Conservation (phyloP, 2,329 filamentous ascomycete genomes). For the Neopestalotiopsis clavispora region DNA sequence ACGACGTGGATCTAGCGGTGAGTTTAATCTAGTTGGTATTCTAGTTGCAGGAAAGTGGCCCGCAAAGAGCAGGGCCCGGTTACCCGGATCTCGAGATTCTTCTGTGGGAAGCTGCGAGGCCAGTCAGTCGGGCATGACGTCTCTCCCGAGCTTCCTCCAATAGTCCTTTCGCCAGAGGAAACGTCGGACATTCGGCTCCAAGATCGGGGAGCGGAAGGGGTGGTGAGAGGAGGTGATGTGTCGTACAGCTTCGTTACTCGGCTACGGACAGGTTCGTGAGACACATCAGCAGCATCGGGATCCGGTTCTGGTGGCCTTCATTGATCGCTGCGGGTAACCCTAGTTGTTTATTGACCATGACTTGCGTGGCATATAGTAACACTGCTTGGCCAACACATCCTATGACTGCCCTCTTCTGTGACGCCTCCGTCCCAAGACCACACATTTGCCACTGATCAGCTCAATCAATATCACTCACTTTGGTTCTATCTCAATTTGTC, state of each 20-base stretch:
- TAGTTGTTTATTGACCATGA: background rate
- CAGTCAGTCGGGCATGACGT: background rate
- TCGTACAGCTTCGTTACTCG: background rate
- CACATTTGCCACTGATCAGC: background rate
- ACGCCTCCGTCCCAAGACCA: background rate
- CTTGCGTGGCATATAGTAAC: background rate
- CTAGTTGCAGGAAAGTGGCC: conserved; percentile 8
- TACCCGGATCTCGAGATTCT: background rate
- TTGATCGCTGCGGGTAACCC: background rate
- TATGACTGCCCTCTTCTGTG: background rate
- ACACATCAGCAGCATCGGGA: background rate
- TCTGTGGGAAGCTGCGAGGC: background rate
- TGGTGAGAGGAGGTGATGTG: background rate
- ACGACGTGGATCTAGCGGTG: conserved; percentile 9
- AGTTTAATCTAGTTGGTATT: conserved; percentile 7
- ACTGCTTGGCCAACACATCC: background rate
- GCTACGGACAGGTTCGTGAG: background rate
- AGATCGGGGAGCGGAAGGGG: background rate
- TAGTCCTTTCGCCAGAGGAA: background rate
- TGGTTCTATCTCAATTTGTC: background rate
- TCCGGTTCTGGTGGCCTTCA: background rate
- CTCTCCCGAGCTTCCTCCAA: background rate
- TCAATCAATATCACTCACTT: background rate
- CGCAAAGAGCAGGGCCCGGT: background rate
- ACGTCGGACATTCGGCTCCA: background rate